Base-by-base conservation (phyloP, 2,329 filamentous ascomycete species). In the Dactylellina leptospora region DNA sequence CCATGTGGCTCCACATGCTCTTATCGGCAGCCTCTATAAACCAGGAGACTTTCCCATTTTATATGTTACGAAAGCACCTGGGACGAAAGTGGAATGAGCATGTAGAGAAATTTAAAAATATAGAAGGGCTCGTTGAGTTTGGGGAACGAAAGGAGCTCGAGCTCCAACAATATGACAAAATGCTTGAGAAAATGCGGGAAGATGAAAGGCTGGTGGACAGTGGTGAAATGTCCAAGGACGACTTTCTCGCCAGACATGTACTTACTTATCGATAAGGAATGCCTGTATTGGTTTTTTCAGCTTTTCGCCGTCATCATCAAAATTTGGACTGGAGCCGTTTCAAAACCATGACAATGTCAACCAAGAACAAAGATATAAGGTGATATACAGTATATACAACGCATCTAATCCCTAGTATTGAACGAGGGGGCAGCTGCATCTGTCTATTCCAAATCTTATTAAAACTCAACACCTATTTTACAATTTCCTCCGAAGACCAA, bases 1-100 rank as follows among this genome's bases (percentile, higher is more conserved):
- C 38, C 38, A 42, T 42, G 38, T 42, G 38, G 38, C 38, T 42
- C 4, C 38, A 42, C n/a, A 42, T 42, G 38, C n/a, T 42, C 8
- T n/a, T 42, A 10, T 4, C n/a, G 4, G 38, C 38, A 16, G 38
- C 8, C 8, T 8, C 8, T 42, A 42, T 42, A 10, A 42, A 42
- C n/a, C 38, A 16, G 38, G 8, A n/a, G n/a, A 42, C 8, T 4
- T 42, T 42, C n/a, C 38, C 38, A 10, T 42, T 42, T 16, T 42
- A 10, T 16, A 42, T 9, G 38, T 16, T 42, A 42, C 38, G n/a
- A 42, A 16, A 42, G 38, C n/a, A 16, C n/a, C 16, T 42, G 38
- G 38, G 38, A 42, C 4, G 16, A 4, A 42, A 42, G n/a, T 42
- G 38, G 38, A 16, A n/a, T 16, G 8, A 42, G n/a, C 8, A 16